Evolutionary conservation across 1,284 basidiomycete species (phyloP).

Genomic region (Xerocomus nothofagi): DNA sequence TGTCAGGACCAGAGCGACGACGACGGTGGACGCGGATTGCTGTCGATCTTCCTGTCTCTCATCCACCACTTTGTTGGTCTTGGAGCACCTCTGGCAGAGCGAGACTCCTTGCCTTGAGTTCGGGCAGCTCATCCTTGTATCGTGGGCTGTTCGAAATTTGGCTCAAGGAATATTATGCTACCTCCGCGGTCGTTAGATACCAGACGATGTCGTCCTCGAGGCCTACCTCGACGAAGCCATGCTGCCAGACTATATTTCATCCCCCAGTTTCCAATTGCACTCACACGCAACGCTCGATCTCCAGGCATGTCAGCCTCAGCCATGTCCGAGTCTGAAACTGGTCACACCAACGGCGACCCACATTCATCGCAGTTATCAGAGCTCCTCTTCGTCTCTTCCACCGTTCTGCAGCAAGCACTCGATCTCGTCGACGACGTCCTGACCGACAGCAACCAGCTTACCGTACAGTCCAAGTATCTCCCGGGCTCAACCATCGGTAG

Average conservation of each 20-base stretch:
- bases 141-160: constrained; percentile 76
- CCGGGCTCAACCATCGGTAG: constrained; percentile 82
- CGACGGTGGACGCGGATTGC: constrained; percentile 55
- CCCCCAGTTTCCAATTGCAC: background rate
- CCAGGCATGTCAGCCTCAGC: constrained; percentile 10
- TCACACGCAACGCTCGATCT: background rate
- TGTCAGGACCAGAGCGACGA: constrained; percentile 62
- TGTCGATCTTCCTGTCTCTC: constrained; percentile 69
- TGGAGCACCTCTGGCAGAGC: constrained; percentile 63
- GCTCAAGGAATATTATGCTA: constrained; percentile 66
- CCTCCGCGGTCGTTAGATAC: constrained; percentile 6
- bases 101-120: constrained; percentile 75
- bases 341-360: constrained; percentile 7
- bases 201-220: constrained; percentile 26
- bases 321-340: constrained; percentile 26
- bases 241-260: constrained; percentile 20
- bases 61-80: constrained; percentile 40
- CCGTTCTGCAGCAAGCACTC: constrained; percentile 67
- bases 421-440: constrained; percentile 67
- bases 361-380: constrained; percentile 41
- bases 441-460: constrained; percentile 65
- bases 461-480: constrained; percentile 62
- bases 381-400: constrained; percentile 63
- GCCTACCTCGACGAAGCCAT: constrained; percentile 22
- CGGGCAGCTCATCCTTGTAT: constrained; percentile 48